Evolutionary conservation across 345 rosid species (phyloP), one percentile per base, ranked within the genome.

Genomic region (Passiflora organensis): DNA sequence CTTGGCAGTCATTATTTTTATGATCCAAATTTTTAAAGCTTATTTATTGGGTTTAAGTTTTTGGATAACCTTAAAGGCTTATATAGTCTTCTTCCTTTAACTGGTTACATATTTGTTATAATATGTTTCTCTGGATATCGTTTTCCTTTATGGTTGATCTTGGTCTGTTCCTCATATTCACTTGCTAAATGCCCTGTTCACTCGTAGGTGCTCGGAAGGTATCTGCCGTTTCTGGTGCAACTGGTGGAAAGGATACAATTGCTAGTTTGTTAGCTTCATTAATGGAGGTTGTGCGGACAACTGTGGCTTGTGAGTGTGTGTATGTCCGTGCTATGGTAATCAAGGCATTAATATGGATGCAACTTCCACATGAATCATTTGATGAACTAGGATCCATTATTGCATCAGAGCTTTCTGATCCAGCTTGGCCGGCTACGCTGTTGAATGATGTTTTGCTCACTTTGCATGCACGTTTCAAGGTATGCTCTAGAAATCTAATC

Each of bases 301-400:
- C 99, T 57, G 96, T 93, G 44, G 99, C 99, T 56, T 93, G 99
- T 32, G 99, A 93, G 73, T 93, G 99, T 59, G 97, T 93, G 56
- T 93, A 84, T 80, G 91, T 93, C 66, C 89, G 99, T 60, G 96
- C 85, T 60, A 89, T 93, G 96, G 97, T 93, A 57, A 82, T 93
- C 78, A 93, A 93, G 80, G 97, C 97, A 66, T 78, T 93, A 86
- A 89, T 93, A 75, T 93, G 99, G 99, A 93, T 93, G 97, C 99
- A 93, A 81, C 84, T 87, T 71, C 95, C 97, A 6, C 76, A 79
- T 69, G 99, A 89, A 75, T 78, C 99, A 11, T 80, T 89, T 67
- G 97, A 89, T 68, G 99, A 93, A 70, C 64, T 93, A 58, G 91
- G 81, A 70, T 93, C 95, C 47, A 89, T 93, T 62, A 93, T 93